Percentiles rank a stretch among this genome's conserved stretches.
These are phyloP conservation scores for Phylloporus sp. DNA, from an alignment of 768 basidiomycete species.

Conservation along the genomic window DNA sequence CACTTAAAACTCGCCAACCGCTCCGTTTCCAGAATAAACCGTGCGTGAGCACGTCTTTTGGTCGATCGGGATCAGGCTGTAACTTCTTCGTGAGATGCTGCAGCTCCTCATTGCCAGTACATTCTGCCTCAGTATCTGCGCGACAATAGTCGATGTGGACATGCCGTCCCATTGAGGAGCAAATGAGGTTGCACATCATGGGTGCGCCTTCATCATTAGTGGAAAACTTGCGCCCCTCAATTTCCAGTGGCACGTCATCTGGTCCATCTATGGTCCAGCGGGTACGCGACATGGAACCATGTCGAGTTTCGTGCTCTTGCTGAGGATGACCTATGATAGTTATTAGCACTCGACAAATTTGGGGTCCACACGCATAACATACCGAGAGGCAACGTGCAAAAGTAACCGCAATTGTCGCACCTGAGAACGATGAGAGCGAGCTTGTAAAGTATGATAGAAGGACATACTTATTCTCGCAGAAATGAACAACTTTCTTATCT, in stretches of 20 bases:
- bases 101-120: conserved; percentile 38
- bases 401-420: conserved; percentile 55
- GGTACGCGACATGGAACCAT: conserved; percentile 60
- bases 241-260: conserved; percentile 46
- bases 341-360: neutral
- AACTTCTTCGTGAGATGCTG: conserved; percentile 45
- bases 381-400: conserved; percentile 57
- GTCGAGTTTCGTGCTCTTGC: conserved; percentile 57
- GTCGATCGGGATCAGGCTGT: conserved; percentile 41
- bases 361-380: neutral
- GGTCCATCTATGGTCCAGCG: conserved; percentile 55
- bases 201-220: conserved; percentile 55
- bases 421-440: conserved; percentile 23
- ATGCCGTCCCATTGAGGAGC: conserved; percentile 53
- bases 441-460: neutral
- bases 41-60: conserved; percentile 56
- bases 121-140: conserved; percentile 32
- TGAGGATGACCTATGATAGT: conserved; percentile 48
- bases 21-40: conserved; percentile 54
- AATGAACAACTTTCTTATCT: conserved; percentile 47
- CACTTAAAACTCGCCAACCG: conserved; percentile 32
- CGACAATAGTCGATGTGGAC: conserved; percentile 57
- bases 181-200: conserved; percentile 59
- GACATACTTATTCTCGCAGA: conserved; percentile 46
- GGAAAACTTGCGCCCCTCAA: conserved; percentile 54